phyloP scores from a whole-genome alignment of 441 rosid genomes.

The Macaranga tanarius region DNA sequence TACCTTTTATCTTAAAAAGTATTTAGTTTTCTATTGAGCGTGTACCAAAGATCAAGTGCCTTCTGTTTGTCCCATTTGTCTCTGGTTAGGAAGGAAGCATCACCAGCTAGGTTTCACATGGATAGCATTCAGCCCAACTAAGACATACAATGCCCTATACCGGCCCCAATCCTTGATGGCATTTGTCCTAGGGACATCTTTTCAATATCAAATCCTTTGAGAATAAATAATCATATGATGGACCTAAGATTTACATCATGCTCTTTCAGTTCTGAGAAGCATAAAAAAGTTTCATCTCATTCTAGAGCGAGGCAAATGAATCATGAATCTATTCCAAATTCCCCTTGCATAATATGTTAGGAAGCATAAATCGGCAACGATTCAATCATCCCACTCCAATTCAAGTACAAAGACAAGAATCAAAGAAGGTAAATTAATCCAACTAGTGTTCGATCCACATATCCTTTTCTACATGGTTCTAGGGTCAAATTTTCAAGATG shows the following conservation, averaged over 20 bases:
- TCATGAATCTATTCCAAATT: background rate
- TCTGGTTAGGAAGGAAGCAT: background rate
- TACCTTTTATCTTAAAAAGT: background rate
- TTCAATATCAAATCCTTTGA: background rate
- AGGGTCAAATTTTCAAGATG: background rate
- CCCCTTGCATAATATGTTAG: background rate
- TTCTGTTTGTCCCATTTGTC: conserved; percentile 11
- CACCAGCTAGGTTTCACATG: background rate
- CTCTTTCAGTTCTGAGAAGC: background rate
- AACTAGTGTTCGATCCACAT: conserved; percentile 1
- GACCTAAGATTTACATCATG: background rate
- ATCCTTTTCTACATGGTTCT: conserved; percentile 7
- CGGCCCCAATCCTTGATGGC: background rate
- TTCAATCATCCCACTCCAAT: background rate
- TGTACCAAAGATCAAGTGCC: background rate
- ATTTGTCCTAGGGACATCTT: background rate
- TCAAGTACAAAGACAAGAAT: background rate
- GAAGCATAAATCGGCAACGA: background rate
- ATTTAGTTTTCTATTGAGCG: background rate
- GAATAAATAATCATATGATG: too few species aligned
- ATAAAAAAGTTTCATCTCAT: background rate
- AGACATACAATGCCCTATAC: background rate
- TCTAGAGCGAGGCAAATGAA: background rate
- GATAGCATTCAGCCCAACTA: background rate
- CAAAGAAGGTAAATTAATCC: conserved; percentile 1